Conservation (phyloP, 371 early-diverging fungal species). For the Nematocida ironsii region DNA sequence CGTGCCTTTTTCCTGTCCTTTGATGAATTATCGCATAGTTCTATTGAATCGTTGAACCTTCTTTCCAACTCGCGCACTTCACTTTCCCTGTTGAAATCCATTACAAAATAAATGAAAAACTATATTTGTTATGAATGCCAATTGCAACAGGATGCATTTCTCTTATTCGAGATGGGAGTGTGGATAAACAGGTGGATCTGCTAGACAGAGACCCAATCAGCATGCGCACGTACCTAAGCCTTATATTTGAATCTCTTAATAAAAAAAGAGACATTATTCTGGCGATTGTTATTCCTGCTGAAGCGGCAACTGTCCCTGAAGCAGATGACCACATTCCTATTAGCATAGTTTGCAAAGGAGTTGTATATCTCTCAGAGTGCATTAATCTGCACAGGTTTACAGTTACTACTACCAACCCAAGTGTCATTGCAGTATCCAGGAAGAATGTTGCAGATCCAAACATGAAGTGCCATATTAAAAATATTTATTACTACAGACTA, state of each 20-base stretch:
- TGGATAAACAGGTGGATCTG: conserved; percentile 38
- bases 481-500: conserved; percentile 45
- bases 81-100: conserved; percentile 30
- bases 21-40: conserved; percentile 12
- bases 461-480: conserved; percentile 18
- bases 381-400: conserved; percentile 43
- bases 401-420: conserved; percentile 42
- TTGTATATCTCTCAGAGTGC: conserved; percentile 48
- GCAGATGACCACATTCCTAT: conserved; percentile 26
- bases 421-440: conserved; percentile 37
- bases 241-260: conserved; percentile 37
- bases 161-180: background rate
- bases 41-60: conserved; percentile 57
- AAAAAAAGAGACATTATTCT: conserved; percentile 49
- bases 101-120: conserved; percentile 53
- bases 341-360: conserved; percentile 6
- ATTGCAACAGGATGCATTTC: conserved; percentile 2
- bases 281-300: conserved; percentile 27
- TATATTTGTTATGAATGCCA: conserved; percentile 49
- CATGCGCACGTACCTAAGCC: conserved; percentile 44
- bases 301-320: background rate
- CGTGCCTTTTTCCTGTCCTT: background rate
- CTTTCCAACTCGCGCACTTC: conserved; percentile 31
- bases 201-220: conserved; percentile 56
- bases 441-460: conserved; percentile 32